Percentiles rank a stretch among this genome's conserved stretches.
phyloP scores from a whole-genome alignment of 306 rosid species.

The Rosa rugosa region DNA sequence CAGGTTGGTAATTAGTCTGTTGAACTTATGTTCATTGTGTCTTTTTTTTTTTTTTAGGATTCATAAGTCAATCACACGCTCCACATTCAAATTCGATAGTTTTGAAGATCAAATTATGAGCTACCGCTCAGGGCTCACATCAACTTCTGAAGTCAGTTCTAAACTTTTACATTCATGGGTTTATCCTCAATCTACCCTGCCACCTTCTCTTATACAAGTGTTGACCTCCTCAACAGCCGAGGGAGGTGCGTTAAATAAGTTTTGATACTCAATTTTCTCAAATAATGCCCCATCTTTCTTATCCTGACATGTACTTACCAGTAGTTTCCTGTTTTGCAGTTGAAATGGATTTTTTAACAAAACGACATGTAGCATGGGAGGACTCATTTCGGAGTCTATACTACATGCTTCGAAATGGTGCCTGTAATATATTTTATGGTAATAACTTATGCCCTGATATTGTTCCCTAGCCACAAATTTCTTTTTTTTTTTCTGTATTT shows the following conservation, averaged over 20 bases:
- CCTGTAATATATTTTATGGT: constrained; percentile 92
- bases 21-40: neutral
- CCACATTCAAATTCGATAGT: constrained; percentile 31
- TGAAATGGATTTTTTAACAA: constrained; percentile 74
- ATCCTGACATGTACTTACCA: constrained; percentile 17
- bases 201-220: constrained; percentile 65
- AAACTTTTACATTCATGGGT: constrained; percentile 76
- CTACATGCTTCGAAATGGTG: constrained; percentile 73
- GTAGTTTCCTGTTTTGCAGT: constrained; percentile 31
- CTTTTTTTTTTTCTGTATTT: no score
- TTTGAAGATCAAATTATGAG: constrained; percentile 38
- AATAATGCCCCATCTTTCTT: neutral
- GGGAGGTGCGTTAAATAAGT: constrained; percentile 50
- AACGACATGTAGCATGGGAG: constrained; percentile 78
- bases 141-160: constrained; percentile 36
- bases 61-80: constrained; percentile 43
- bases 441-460: constrained; percentile 22
- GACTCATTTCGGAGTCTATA: constrained; percentile 88
- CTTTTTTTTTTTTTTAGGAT: constrained; percentile 31
- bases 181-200: constrained; percentile 86
- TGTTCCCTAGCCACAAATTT: neutral
- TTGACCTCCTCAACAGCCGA: constrained; percentile 65
- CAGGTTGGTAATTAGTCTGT: neutral
- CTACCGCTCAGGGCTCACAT: constrained; percentile 21
- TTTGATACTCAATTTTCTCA: neutral